phyloP scores from a whole-genome alignment of 2,329 filamentous ascomycete species.

The Cercospora sesami region DNA sequence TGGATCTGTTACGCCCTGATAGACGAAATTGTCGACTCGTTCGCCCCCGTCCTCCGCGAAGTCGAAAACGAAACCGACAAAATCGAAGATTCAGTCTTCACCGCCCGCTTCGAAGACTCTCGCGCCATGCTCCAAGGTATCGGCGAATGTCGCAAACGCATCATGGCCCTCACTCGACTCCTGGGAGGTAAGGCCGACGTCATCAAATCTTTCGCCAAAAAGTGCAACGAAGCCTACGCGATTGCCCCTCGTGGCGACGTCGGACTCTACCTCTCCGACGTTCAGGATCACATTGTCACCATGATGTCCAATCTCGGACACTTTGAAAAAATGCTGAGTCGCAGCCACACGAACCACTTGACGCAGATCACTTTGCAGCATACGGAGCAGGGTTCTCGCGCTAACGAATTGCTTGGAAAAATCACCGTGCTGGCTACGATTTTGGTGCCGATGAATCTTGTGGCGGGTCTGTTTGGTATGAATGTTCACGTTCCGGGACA shows the following conservation, averaged over 20 bases:
- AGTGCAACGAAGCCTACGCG: slow-evolving; percentile 96
- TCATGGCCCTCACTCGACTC: slow-evolving; percentile 88
- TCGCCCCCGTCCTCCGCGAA: slow-evolving; percentile 82
- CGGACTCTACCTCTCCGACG: slow-evolving; percentile 92
- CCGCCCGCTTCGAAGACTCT: slow-evolving; percentile 86
- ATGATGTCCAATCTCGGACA: slow-evolving; percentile 97
- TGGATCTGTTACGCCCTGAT: slow-evolving; percentile 99
- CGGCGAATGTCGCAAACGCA: slow-evolving; percentile 87
- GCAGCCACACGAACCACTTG: slow-evolving; percentile 92
- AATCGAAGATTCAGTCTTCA: slow-evolving; percentile 94
- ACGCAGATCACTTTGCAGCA: slow-evolving; percentile 92
- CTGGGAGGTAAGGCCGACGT: slow-evolving; percentile 98
- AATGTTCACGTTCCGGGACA: slow-evolving; percentile 74
- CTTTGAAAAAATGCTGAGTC: slow-evolving; percentile 95
- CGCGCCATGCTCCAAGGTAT: slow-evolving; percentile 83
- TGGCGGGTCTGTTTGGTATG: slow-evolving; percentile 87
- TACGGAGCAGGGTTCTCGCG: slow-evolving; percentile 81
- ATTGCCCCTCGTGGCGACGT: slow-evolving; percentile 96
- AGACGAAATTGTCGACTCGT: slow-evolving; percentile 96
- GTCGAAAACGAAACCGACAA: slow-evolving; percentile 86
- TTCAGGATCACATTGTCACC: slow-evolving; percentile 98
- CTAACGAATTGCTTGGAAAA: slow-evolving; percentile 88
- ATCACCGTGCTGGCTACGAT: slow-evolving; percentile 93
- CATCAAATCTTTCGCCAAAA: slow-evolving; percentile 94
- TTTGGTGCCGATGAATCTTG: slow-evolving; percentile 91